Percentiles rank a stretch among this genome's conserved stretches.
These are phyloP conservation scores for Rhizomucor miehei DNA, from an alignment of 371 early-diverging fungal genomes.

Conservation along the genomic window DNA sequence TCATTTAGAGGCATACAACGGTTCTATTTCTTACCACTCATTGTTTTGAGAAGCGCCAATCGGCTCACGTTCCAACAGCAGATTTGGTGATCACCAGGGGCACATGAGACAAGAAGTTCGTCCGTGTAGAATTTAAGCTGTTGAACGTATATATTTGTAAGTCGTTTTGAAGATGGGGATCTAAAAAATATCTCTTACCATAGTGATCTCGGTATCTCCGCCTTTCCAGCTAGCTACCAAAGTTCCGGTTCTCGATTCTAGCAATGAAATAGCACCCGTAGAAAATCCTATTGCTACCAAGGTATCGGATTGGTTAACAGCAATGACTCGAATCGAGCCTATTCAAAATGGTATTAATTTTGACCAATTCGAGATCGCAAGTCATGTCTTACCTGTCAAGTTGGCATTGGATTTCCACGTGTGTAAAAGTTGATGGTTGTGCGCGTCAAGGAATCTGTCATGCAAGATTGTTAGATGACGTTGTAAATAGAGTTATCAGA, in stretches of 20 bases:
- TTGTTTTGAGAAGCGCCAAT: slow-evolving; percentile 55
- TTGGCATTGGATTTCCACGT: slow-evolving; percentile 48
- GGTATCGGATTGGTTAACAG: slow-evolving; percentile 54
- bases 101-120: slow-evolving; percentile 58
- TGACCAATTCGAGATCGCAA: neutral
- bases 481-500: neutral
- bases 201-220: slow-evolving; percentile 60
- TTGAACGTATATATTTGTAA: neutral
- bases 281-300: slow-evolving; percentile 60
- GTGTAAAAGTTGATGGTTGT: slow-evolving; percentile 32
- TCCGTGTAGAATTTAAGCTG: slow-evolving; percentile 66
- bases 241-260: slow-evolving; percentile 63
- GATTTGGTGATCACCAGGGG: slow-evolving; percentile 62
- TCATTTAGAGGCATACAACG: slow-evolving; percentile 9
- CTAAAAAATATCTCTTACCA: slow-evolving; percentile 29
- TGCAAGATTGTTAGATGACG: neutral
- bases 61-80: slow-evolving; percentile 63
- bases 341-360: neutral
- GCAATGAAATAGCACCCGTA: slow-evolving; percentile 54
- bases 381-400: slow-evolving; percentile 18
- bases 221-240: slow-evolving; percentile 64
- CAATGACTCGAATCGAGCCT: slow-evolving; percentile 36
- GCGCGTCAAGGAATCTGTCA: slow-evolving; percentile 44
- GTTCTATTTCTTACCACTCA: slow-evolving; percentile 33
- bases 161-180: neutral